Conservation (phyloP, 2,329 filamentous ascomycete genomes). For the Xylaria sp. region DNA sequence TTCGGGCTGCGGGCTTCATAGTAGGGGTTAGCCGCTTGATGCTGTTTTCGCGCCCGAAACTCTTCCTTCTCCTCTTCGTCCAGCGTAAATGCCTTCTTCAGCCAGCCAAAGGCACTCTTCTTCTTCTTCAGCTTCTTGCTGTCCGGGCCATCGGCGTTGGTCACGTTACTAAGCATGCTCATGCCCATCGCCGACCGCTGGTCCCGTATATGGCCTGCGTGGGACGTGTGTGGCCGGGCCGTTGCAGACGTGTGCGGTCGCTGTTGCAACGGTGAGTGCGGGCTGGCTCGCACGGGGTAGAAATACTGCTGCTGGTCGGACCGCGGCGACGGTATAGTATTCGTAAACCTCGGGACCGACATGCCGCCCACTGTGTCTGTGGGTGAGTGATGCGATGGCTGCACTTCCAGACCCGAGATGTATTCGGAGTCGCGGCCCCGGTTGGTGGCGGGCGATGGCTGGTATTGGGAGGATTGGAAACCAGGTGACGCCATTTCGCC, state of each 20-base stretch:
- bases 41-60: slow-evolving; percentile 61
- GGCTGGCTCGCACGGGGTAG: slow-evolving; percentile 65
- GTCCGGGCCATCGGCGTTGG: slow-evolving; percentile 48
- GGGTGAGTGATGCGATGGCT: slow-evolving; percentile 45
- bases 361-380: slow-evolving; percentile 41
- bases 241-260: slow-evolving; percentile 59
- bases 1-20: slow-evolving; percentile 57
- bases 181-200: slow-evolving; percentile 60
- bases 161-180: slow-evolving; percentile 63
- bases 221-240: slow-evolving; percentile 41
- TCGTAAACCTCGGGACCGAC: slow-evolving; percentile 46
- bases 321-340: slow-evolving; percentile 53
- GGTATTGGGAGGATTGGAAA: slow-evolving; percentile 31
- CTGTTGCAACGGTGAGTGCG: slow-evolving; percentile 67
- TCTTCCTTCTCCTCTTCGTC: slow-evolving; percentile 67
- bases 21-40: slow-evolving; percentile 53
- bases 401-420: slow-evolving; percentile 53
- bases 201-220: slow-evolving; percentile 51
- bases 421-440: slow-evolving; percentile 54
- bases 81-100: slow-evolving; percentile 70
- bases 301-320: slow-evolving; percentile 63
- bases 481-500: slow-evolving; percentile 44
- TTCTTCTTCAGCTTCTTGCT: slow-evolving; percentile 60
- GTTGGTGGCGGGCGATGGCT: slow-evolving; percentile 36
- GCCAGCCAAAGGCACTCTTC: slow-evolving; percentile 69